A percentile compares a stretch with the other conserved stretches of the same genome.
These are phyloP conservation scores for Alliaria petiolata DNA, from an alignment of 345 rosid genomes.

Conservation along the genomic window DNA sequence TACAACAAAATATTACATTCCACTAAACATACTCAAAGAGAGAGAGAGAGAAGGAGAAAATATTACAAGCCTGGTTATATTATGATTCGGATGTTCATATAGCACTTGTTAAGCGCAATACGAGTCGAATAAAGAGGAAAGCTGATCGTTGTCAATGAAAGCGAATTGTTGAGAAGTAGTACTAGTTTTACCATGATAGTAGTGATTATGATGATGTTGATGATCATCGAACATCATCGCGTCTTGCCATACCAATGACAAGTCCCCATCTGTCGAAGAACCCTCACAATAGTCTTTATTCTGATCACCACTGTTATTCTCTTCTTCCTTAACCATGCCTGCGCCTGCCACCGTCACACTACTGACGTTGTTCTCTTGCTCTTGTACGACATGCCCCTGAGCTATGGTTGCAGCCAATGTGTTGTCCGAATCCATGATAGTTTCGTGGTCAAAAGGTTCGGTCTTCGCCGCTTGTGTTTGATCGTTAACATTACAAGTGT, in stretches of 20 bases:
- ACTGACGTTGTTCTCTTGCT: slow-evolving; percentile 18
- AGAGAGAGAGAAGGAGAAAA: not conserved
- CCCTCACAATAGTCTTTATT: slow-evolving; percentile 13
- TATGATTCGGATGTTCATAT: not conserved
- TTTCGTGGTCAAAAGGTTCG: slow-evolving; percentile 5
- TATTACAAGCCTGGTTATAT: slow-evolving; percentile 5
- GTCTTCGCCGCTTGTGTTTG: slow-evolving; percentile 8
- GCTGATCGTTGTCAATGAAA: slow-evolving; percentile 14
- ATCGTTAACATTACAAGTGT: slow-evolving; percentile 49
- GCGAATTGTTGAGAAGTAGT: slow-evolving; percentile 4
- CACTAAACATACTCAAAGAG: slow-evolving; percentile 9
- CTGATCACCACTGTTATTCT: slow-evolving; percentile 9
- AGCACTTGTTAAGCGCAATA: not conserved
- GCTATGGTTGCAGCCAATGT: not conserved
- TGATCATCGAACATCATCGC: slow-evolving; percentile 22
- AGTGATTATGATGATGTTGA: slow-evolving; percentile 12
- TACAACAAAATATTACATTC: slow-evolving; percentile 18
- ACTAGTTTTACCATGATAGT: slow-evolving; percentile 1
- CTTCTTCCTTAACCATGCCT: slow-evolving; percentile 21
- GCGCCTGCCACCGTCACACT: not conserved
- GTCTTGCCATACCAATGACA: slow-evolving; percentile 31
- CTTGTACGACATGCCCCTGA: too few relatives aligned
- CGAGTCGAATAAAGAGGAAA: slow-evolving; percentile 14
- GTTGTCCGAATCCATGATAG: slow-evolving; percentile 12
- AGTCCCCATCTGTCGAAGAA: slow-evolving; percentile 12